A percentile compares a stretch with the other conserved stretches of the same genome.
These are phyloP conservation scores for Phoma sp. DNA, from an alignment of 2,329 filamentous ascomycete species.

Conservation along the genomic window DNA sequence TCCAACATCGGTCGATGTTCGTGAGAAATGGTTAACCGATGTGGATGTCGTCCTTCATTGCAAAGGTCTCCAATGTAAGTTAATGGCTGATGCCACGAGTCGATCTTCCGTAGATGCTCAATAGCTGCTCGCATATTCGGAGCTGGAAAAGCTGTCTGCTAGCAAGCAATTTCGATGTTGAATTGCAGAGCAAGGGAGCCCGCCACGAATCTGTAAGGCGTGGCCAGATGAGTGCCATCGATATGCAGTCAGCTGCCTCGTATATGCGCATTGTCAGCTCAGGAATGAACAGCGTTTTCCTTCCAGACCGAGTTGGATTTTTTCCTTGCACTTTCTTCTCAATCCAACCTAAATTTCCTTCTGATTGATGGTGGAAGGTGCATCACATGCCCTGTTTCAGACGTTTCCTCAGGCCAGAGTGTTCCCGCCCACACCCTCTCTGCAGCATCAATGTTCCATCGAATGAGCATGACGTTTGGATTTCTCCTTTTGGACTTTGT, in stretches of 20 bases:
- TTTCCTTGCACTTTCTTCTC: background rate
- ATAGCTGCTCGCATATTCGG: too few relatives aligned
- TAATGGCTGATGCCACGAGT: too few relatives aligned
- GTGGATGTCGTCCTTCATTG: too few relatives aligned
- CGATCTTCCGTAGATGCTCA: too few relatives aligned
- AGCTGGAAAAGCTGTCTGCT: too few relatives aligned
- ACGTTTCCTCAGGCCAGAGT: constrained; percentile 10
- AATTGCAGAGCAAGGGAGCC: too few relatives aligned
- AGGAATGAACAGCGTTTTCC: background rate
- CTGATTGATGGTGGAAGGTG: background rate
- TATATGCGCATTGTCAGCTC: background rate
- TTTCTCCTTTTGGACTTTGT: background rate
- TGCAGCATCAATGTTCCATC: constrained; percentile 7
- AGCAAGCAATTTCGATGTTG: too few relatives aligned
- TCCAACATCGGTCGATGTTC: too few relatives aligned
- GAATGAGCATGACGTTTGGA: constrained; percentile 11
- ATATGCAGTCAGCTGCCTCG: background rate
- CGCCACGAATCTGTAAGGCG: background rate
- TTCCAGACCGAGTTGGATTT: too few relatives aligned
- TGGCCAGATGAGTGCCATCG: background rate
- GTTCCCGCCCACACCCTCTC: constrained; percentile 15
- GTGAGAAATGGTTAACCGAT: too few relatives aligned
- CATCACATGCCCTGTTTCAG: background rate
- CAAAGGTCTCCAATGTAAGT: too few relatives aligned
- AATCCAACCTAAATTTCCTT: background rate